Conservation (phyloP, 1,139 yeast genomes). For the Hyphopichia pseudoburtonii region DNA sequence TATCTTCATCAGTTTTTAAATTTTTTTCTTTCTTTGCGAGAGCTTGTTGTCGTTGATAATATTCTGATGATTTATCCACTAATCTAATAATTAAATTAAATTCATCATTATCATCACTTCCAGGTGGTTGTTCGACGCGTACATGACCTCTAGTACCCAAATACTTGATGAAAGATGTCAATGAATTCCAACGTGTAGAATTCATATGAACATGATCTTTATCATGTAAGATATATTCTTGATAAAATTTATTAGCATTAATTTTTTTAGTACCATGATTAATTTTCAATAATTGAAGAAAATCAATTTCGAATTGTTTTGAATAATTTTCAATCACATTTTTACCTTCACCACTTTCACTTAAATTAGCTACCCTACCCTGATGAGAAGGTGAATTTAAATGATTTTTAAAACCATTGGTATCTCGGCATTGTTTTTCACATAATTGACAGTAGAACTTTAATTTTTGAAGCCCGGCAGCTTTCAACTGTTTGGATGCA, state of each 20-base stretch:
- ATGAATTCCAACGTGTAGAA: conserved; percentile 75
- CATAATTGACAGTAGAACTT: conserved; percentile 91
- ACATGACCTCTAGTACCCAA: conserved; percentile 63
- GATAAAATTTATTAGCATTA: conserved; percentile 84
- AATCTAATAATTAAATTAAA: conserved; percentile 35
- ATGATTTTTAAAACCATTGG: conserved; percentile 92
- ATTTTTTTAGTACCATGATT: conserved; percentile 82
- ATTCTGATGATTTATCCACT: conserved; percentile 21
- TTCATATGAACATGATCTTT: conserved; percentile 87
- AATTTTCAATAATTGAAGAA: conserved; percentile 58
- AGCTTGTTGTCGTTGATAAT: conserved; percentile 11
- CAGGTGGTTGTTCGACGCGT: conserved; percentile 43
- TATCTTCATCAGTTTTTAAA: conserved; percentile 42
- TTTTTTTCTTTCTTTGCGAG: conserved; percentile 22
- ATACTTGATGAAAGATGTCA: conserved; percentile 69
- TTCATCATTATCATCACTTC: conserved; percentile 40
- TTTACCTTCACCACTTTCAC: conserved; percentile 38
- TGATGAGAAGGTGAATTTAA: conserved; percentile 74
- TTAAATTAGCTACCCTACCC: conserved; percentile 44
- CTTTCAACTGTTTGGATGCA: conserved; percentile 73
- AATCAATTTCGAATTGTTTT: conserved; percentile 58
- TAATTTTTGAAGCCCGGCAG: conserved; percentile 82
- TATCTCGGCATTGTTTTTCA: conserved; percentile 90
- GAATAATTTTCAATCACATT: conserved; percentile 61
- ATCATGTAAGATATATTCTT: conserved; percentile 75